Evolutionary conservation across 768 basidiomycete genomes (phyloP), one percentile per base, ranked within the genome.

Genomic region (Psilocybe tampanensis): DNA sequence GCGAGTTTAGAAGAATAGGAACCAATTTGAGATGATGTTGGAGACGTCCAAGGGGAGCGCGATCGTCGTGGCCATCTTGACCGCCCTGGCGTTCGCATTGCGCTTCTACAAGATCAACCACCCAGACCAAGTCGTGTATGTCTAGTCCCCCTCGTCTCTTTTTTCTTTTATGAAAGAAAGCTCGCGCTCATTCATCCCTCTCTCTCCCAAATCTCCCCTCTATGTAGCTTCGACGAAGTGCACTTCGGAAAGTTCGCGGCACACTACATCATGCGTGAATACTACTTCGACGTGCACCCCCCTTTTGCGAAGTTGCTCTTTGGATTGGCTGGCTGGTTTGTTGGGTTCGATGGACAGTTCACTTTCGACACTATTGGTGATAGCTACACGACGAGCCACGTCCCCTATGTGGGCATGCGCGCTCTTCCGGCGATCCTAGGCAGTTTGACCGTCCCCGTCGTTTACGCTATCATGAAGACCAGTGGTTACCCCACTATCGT

Each of bases 221-320:
- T n/a, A n/a, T n/a, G n/a, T 64, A 95, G 94, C 47, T 98, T 98
- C 68, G 95, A 98, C 70, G 95, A 98, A 75, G 96, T 98, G 12
- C 96, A 98, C 69, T 98, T 98, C 69, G 96, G 96, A 60, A 97
- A 98, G 73, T 99, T 99, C 70, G 95, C 97, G 12, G 86, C 92
- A 5, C 92, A 94, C 74, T 99, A 99, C 73, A 87, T 98, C 68
- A 77, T 77, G 44, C 83, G 96, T 61, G 86, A 97, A 73, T 99
- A 98, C 77, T 98, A 98, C 76, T 99, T 99, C 78, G 97, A 99
- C 70, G 96, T 99, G 8, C 97, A 99, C 67, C 97, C 97, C 34
- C 97, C 97, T 2, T 85, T 98, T 50, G 95, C 97, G 41, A 99
- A 99, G 71, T 82, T 99, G 58, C 80, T 99, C 22, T 93, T 96